Conservation (phyloP, 176 grass and related monocot genomes). For the Dactylis glomerata region DNA sequence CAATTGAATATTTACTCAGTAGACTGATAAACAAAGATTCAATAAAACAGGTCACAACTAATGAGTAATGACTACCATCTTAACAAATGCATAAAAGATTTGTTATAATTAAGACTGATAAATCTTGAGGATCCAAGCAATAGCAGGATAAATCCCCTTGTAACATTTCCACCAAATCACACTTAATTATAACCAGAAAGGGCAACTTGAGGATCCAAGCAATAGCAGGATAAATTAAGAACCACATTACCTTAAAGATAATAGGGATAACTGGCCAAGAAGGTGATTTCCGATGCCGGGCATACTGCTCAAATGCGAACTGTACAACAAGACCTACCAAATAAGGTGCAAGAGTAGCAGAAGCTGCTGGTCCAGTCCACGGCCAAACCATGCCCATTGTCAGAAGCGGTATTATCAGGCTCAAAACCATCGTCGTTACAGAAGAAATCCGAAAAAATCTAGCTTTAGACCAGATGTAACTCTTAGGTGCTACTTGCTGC, state of each 20-base stretch:
- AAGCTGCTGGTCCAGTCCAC: slow-evolving; percentile 95
- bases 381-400: slow-evolving; percentile 99
- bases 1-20: background rate
- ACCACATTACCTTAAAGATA: slow-evolving; percentile 76
- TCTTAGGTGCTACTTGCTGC: slow-evolving; percentile 54
- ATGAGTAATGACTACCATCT: too few species aligned
- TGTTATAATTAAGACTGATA: too few species aligned
- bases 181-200: slow-evolving; percentile 9
- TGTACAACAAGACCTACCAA: slow-evolving; percentile 93
- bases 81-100: too few species aligned
- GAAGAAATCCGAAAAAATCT: slow-evolving; percentile 76
- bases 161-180: background rate
- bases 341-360: slow-evolving; percentile 94
- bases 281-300: slow-evolving; percentile 68
- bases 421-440: slow-evolving; percentile 79
- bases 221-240: slow-evolving; percentile 1
- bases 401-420: slow-evolving; percentile 88
- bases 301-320: slow-evolving; percentile 90
- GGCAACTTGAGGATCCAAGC: slow-evolving; percentile 5
- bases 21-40: background rate
- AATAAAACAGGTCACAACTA: background rate
- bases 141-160: too few species aligned
- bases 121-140: too few species aligned
- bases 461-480: slow-evolving; percentile 57
- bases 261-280: slow-evolving; percentile 90